Percentiles rank a stretch among this genome's conserved stretches.
Evolutionary conservation across 2,329 filamentous ascomycete species (phyloP).

Genomic region (Purpureocillium lavendulum): DNA sequence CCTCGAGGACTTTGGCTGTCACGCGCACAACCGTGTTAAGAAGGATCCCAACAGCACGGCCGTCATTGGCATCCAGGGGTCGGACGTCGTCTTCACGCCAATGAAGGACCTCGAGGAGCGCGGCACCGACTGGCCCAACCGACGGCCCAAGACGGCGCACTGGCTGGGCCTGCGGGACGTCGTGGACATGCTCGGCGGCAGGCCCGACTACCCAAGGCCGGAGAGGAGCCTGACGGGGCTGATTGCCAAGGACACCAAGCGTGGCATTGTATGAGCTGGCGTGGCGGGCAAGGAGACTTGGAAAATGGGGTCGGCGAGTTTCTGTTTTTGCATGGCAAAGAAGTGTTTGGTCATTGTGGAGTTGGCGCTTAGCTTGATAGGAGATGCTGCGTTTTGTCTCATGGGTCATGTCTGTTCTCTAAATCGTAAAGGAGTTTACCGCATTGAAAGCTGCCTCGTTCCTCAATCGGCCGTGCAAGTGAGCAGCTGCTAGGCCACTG

Average conservation of each 20-base stretch:
- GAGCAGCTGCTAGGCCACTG: too few relatives aligned
- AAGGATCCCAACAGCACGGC: constrained; percentile 64
- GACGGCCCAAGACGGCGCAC: constrained; percentile 75
- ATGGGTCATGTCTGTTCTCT: not conserved
- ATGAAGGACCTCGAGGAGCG: constrained; percentile 74
- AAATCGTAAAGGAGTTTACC: too few relatives aligned
- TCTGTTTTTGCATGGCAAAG: not conserved
- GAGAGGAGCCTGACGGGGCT: constrained; percentile 42
- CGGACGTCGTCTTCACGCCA: constrained; percentile 76
- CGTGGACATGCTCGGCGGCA: constrained; percentile 77
- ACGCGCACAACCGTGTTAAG: constrained; percentile 58
- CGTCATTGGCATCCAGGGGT: constrained; percentile 90
- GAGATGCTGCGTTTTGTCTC: too few relatives aligned
- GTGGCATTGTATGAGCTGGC: constrained; percentile 28
- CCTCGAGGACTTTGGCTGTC: constrained; percentile 67
- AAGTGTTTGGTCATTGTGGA: not conserved
- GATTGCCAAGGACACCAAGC: constrained; percentile 52
- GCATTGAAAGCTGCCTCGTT: too few relatives aligned
- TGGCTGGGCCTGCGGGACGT: constrained; percentile 76
- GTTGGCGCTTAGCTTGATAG: too few relatives aligned
- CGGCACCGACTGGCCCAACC: constrained; percentile 89
- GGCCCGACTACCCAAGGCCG: constrained; percentile 45
- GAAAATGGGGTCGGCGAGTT: not conserved
- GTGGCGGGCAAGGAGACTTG: not conserved
- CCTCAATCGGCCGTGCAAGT: too few relatives aligned